Evolutionary conservation across 78 protist genomes (phyloP).

Genomic region (Capsaspora owczarzaki): DNA sequence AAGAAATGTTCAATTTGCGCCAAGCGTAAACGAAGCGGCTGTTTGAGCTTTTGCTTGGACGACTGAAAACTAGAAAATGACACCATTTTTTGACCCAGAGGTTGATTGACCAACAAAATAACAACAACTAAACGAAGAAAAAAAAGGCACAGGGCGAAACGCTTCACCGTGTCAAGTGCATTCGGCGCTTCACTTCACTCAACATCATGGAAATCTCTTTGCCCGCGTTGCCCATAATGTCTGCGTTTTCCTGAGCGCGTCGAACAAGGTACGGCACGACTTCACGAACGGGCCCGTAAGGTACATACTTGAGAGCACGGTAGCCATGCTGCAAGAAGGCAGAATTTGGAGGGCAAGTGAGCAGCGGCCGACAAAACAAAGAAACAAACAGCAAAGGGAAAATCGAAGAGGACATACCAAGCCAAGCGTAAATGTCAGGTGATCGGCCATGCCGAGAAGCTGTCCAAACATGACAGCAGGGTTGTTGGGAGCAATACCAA

Average conservation of each 20-base stretch:
- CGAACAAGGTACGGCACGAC: conserved; percentile 68
- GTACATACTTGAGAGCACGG: conserved; percentile 57
- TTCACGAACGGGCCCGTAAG: conserved; percentile 71
- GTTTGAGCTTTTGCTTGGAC: too few relatives aligned
- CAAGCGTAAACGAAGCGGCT: too few relatives aligned
- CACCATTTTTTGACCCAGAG: too few relatives aligned
- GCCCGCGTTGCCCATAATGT: background rate
- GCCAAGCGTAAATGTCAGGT: conserved; percentile 43
- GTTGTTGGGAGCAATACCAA: background rate
- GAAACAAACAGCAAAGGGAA: background rate
- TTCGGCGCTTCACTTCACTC: background rate
- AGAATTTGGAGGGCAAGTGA: background rate
- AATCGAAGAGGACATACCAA: background rate
- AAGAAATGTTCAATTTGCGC: background rate
- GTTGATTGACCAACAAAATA: too few relatives aligned
- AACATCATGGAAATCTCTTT: background rate
- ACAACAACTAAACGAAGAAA: too few relatives aligned
- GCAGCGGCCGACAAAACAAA: too few relatives aligned
- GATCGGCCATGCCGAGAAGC: conserved; percentile 68
- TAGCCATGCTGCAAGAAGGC: background rate
- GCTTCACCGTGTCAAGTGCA: background rate
- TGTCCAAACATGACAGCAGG: conserved; percentile 61
- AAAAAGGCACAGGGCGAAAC: too few relatives aligned
- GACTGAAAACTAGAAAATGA: too few relatives aligned
- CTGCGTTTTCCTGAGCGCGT: conserved; percentile 57